A percentile compares a stretch with the other conserved stretches of the same genome.
Conservation (phyloP, 352 stramenopile species). For the Pythium oligandrum region DNA sequence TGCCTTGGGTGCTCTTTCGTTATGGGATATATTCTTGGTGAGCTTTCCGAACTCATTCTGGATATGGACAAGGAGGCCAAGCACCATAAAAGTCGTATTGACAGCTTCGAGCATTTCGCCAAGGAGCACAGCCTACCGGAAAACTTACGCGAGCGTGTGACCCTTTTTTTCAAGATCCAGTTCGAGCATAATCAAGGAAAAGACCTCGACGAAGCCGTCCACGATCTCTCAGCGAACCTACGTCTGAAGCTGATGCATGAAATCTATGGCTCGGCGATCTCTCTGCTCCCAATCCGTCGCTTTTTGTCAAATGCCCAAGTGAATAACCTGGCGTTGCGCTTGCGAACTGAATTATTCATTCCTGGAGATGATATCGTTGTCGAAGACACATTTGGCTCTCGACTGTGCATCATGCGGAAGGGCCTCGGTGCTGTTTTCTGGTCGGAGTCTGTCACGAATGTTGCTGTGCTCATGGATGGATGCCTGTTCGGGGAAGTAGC, state of each 20-base stretch:
- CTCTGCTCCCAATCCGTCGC: conserved; percentile 44
- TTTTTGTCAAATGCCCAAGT: conserved; percentile 54
- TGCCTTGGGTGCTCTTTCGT: conserved; percentile 71
- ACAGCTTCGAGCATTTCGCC: conserved; percentile 73
- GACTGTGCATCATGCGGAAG: conserved; percentile 54
- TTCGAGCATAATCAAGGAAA: conserved; percentile 44
- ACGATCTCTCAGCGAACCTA: conserved; percentile 64
- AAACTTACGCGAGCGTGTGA: conserved; percentile 40
- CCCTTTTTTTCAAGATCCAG: conserved; percentile 57
- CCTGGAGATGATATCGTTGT: conserved; percentile 56
- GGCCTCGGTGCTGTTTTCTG: conserved; percentile 53
- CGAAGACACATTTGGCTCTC: conserved; percentile 49
- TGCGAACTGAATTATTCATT: conserved; percentile 65
- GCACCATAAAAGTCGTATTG: conserved; percentile 59
- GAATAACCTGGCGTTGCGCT: conserved; percentile 59
- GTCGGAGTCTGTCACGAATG: conserved; percentile 39
- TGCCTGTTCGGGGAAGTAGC: conserved; percentile 66
- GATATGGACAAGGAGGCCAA: conserved; percentile 71
- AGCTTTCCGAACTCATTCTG: conserved; percentile 71
- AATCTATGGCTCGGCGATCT: conserved; percentile 54
- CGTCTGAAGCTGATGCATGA: conserved; percentile 72
- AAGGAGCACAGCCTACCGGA: conserved; percentile 52
- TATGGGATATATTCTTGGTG: conserved; percentile 68
- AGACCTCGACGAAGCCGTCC: conserved; percentile 40
- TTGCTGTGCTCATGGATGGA: conserved; percentile 52